Evolutionary conservation across 768 basidiomycete genomes (phyloP), one percentile per base, ranked within the genome.

Genomic region (Ramaria rubella): DNA sequence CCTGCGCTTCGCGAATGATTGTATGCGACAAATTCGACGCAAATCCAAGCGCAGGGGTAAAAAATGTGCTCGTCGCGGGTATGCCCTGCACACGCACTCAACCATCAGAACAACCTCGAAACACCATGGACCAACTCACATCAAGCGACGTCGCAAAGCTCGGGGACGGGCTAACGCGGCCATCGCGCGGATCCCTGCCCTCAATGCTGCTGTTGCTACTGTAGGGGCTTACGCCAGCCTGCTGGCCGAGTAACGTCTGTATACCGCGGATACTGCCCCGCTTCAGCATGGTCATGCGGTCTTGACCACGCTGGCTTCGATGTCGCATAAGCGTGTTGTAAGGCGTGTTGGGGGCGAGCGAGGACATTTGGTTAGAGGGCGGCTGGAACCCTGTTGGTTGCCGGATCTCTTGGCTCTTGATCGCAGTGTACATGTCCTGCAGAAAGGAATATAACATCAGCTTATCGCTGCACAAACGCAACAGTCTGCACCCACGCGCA

Each of bases 21-120:
- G 94, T 93, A 67, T 96, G 89, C 2, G 93, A 91, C 30, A 99
- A 77, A 63, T 95, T 97, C 50, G 90, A 93, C 4, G 94, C 96
- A 67, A 99, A 98, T 3, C 96, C 96, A n/a, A 98, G 78, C 0
- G 93, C 83, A 0, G 93, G 89, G 2, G 86, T 80, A 72, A 89
- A 87, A 12, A 83, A 79, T 11, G 81, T 77, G 65, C 81, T 80
- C 24, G 85, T 83, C 52, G 75, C 81, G 59, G 86, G 81, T 62
- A 81, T 59, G 23, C 75, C 82, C 81, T 85, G 59, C 6, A 49
- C 53, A 51, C 59, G 54, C n/a, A n/a, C n/a, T n/a, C n/a, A n/a
- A n/a, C n/a, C n/a, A n/a, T n/a, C n/a, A n/a, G n/a, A n/a, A n/a
- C n/a, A n/a, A n/a, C n/a, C n/a, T n/a, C n/a, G n/a, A n/a, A n/a